phyloP scores from a whole-genome alignment of 768 basidiomycete species.

The Pleurotus pulmonarius region DNA sequence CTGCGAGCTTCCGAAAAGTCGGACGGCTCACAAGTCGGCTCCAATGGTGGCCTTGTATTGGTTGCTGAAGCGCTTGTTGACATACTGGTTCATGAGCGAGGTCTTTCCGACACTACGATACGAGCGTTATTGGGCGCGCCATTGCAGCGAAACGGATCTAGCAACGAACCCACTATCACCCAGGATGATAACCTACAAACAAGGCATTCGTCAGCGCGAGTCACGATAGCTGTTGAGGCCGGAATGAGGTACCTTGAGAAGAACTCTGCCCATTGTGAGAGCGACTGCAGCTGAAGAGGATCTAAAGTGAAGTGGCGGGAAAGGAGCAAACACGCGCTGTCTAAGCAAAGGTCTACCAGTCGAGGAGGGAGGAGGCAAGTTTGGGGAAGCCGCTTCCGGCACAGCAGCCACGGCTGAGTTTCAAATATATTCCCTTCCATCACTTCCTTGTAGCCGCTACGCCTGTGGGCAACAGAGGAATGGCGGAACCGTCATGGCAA shows the following conservation, averaged over 20 bases:
- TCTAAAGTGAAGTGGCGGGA: slow-evolving; percentile 17
- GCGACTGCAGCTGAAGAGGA: slow-evolving; percentile 18
- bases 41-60: slow-evolving; percentile 99
- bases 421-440: slow-evolving; percentile 1
- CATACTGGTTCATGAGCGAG: slow-evolving; percentile 99
- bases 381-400: neutral
- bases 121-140: slow-evolving; percentile 3
- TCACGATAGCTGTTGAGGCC: neutral
- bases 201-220: slow-evolving; percentile 6
- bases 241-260: slow-evolving; percentile 63
- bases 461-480: slow-evolving; percentile 26
- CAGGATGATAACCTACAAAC: slow-evolving; percentile 88
- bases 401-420: slow-evolving; percentile 7
- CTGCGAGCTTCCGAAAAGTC: slow-evolving; percentile 10
- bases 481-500: slow-evolving; percentile 86
- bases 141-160: neutral
- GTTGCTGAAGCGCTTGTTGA: slow-evolving; percentile 99
- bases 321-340: slow-evolving; percentile 2
- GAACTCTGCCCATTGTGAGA: slow-evolving; percentile 72
- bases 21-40: slow-evolving; percentile 80
- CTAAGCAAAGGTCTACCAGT: neutral
- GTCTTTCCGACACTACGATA: slow-evolving; percentile 90
- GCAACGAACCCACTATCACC: slow-evolving; percentile 89
- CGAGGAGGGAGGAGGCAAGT: neutral
- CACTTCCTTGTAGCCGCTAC: neutral